A percentile compares a stretch with the other conserved stretches of the same genome.
These are phyloP conservation scores for Chloroidium sp. DNA, from an alignment of 163 green algal genomes.

Conservation along the genomic window DNA sequence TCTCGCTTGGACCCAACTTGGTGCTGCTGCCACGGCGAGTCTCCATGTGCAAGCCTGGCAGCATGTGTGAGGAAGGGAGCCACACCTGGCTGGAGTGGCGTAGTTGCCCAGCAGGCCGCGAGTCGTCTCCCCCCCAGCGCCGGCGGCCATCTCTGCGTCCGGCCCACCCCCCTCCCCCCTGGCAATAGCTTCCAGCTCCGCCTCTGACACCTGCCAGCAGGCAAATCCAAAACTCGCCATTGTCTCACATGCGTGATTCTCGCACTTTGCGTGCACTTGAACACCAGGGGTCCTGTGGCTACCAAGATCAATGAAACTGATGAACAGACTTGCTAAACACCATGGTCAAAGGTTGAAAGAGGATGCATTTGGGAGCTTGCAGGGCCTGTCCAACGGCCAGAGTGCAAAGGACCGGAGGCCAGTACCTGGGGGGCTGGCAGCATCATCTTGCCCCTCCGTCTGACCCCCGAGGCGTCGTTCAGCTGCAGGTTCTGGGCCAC, in stretches of 20 bases:
- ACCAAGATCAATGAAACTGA: no score
- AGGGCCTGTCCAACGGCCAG: no score
- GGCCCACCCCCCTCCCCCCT: slow-evolving; percentile 35
- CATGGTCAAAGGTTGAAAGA: no score
- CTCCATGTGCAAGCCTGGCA: no score
- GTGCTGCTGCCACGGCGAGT: no score
- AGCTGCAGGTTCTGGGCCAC: slow-evolving; percentile 55
- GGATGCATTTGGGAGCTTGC: no score
- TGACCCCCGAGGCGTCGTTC: slow-evolving; percentile 51
- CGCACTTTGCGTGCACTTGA: no score
- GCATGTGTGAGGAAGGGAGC: background rate
- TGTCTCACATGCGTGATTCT: no score
- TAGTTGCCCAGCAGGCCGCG: slow-evolving; percentile 76
- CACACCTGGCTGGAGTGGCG: slow-evolving; percentile 43
- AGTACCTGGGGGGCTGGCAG: slow-evolving; percentile 71
- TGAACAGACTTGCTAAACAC: no score
- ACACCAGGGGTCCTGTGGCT: no score
- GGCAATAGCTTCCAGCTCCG: slow-evolving; percentile 83
- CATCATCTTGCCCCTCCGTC: slow-evolving; percentile 78
- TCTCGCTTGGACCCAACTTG: no score
- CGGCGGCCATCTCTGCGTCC: slow-evolving; percentile 42
- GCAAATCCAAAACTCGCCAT: no score
- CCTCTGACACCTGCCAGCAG: slow-evolving; percentile 52
- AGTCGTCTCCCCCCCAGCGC: slow-evolving; percentile 68
- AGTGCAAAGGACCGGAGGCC: background rate